A percentile compares a stretch with the other conserved stretches of the same genome.
Evolutionary conservation across 2,329 filamentous ascomycete genomes (phyloP).

Genomic region (Pyricularia sp.): DNA sequence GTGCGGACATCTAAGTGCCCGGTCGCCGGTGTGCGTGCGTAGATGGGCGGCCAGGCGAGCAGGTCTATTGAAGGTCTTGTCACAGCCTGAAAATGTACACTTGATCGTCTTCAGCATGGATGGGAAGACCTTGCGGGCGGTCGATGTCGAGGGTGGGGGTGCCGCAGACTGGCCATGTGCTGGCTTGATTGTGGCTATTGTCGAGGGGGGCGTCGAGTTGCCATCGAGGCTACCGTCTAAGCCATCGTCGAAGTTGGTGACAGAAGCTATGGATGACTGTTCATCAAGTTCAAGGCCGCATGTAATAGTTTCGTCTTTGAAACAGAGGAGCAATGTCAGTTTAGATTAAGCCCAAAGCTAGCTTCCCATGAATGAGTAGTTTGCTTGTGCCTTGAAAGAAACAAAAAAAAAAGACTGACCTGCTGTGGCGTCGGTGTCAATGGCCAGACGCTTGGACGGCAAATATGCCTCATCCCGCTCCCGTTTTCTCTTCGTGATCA

Average conservation of each 20-base stretch:
- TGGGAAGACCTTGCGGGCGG: conserved; percentile 31
- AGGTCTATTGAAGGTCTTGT: conserved; percentile 81
- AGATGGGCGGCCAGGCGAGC: conserved; percentile 72
- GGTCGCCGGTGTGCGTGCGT: conserved; percentile 76
- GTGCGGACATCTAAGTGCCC: conserved; percentile 65
- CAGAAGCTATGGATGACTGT: not conserved
- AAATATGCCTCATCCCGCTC: not conserved
- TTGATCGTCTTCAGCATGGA: conserved; percentile 68
- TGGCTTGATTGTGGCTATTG: conserved; percentile 1
- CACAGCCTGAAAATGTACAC: conserved; percentile 66
- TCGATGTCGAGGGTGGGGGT: conserved; percentile 23
- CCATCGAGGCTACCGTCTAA: not conserved
- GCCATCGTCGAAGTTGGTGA: not conserved
- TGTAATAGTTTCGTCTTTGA: not conserved
- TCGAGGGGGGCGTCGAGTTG: not conserved
- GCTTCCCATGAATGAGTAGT: not conserved
- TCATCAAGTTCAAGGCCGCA: not conserved
- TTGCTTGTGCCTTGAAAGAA: not conserved
- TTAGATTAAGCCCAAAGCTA: not conserved
- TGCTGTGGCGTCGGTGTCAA: not conserved
- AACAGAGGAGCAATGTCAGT: not conserved
- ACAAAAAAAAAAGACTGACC: not conserved
- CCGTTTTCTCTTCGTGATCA: not conserved
- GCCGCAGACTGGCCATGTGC: not conserved
- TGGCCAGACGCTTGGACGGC: not conserved